Evolutionary conservation across 2,329 filamentous ascomycete species (phyloP), one percentile per base, ranked within the genome.

Genomic region (Aspergillus sp.): DNA sequence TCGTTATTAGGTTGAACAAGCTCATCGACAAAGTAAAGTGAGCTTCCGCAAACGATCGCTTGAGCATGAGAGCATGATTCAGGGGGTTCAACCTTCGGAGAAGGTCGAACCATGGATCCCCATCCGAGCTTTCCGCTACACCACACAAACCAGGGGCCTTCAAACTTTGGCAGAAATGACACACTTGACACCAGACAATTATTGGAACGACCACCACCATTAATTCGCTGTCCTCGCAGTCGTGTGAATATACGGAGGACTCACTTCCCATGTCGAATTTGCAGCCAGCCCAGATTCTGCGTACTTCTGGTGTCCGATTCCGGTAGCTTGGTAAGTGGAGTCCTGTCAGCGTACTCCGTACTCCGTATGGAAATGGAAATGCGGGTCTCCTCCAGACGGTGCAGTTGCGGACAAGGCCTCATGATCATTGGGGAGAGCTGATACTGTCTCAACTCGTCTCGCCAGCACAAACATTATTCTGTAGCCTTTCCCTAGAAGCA

Each of bases 81-180:
- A 66, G 61, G 63, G 61, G 60, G 3, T 59, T 53, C 57, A 53
- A 43, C 46, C 45, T 56, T 50, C 22, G 49, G 48, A 46, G 19
- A 22, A 25, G 17, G 22, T 46, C 13, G 47, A 59, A 63, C 64
- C 66, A 64, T 66, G 66, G 64, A 57, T 61, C 64, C 25, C 48
- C 62, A 64, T 61, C 66, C 66, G 66, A 67, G 66, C 61, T 64
- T 64, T 61, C 64, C 64, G 66, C 59, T 23, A 25, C 61, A 61
- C 58, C 63, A 60, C 65, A 63, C 58, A 62, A 61, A 51, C 51
- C 56, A 61, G 28, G 54, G 54, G 50, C 4, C 19, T 8, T 49
- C 30, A 22, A 52, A 52, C 28, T 38, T 38, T 41, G 25, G 11
- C 17, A 19, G n/a, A 17, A 51, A 43, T 47, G 53, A 50, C 9